These are phyloP conservation scores for Pontederia paniculata DNA, from an alignment of 176 grass and related monocot species.

Conservation along the genomic window DNA sequence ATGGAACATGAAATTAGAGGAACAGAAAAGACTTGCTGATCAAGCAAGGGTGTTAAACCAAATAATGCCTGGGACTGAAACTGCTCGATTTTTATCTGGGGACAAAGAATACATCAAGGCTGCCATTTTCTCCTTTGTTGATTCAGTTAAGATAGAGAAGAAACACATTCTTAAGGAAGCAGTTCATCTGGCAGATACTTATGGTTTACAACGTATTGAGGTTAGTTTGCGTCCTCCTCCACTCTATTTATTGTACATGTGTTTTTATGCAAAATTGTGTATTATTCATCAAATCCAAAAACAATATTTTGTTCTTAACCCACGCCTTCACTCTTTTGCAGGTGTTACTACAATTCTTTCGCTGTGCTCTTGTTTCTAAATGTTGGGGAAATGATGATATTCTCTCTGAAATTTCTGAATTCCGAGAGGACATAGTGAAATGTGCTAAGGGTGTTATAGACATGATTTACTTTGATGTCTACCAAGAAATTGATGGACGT, in stretches of 20 bases:
- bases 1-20: slow-evolving; percentile 87
- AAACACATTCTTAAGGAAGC: slow-evolving; percentile 83
- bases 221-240: slow-evolving; percentile 21
- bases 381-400: slow-evolving; percentile 85
- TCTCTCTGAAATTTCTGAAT: slow-evolving; percentile 76
- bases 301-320: too few species aligned
- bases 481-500: slow-evolving; percentile 61
- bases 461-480: slow-evolving; percentile 69
- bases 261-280: neutral
- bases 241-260: neutral
- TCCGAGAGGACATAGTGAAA: slow-evolving; percentile 68
- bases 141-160: slow-evolving; percentile 63
- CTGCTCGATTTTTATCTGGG: slow-evolving; percentile 61
- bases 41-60: slow-evolving; percentile 62
- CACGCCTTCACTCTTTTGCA: slow-evolving; percentile 31
- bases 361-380: slow-evolving; percentile 69
- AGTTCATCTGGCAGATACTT: slow-evolving; percentile 65
- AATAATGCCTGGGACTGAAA: slow-evolving; percentile 68
- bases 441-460: slow-evolving; percentile 62
- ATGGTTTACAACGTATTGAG: slow-evolving; percentile 73
- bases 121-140: slow-evolving; percentile 64
- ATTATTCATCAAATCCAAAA: too few species aligned
- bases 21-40: slow-evolving; percentile 78
- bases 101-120: slow-evolving; percentile 61
- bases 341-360: slow-evolving; percentile 75